phyloP scores from a whole-genome alignment of 192 early-diverging fungal species.

The Backusella tuberculispora region DNA sequence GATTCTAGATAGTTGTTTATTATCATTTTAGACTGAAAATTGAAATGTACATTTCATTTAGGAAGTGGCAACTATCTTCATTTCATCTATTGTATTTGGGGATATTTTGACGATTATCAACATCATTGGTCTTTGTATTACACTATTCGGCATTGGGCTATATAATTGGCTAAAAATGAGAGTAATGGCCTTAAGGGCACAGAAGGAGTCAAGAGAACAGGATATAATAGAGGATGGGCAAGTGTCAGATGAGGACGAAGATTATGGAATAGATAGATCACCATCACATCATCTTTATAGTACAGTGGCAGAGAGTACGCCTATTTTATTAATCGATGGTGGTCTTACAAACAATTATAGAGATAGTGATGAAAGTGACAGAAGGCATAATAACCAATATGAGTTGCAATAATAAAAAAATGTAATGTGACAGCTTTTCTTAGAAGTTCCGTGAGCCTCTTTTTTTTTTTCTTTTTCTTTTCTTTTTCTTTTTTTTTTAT shows the following conservation, averaged over 20 bases:
- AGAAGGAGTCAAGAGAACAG: background rate
- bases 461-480: slow-evolving; percentile 26
- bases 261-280: background rate
- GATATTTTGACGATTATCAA: slow-evolving; percentile 81
- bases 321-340: slow-evolving; percentile 38
- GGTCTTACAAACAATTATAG: slow-evolving; percentile 21
- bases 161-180: slow-evolving; percentile 75
- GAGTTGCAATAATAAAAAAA: background rate
- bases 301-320: slow-evolving; percentile 42
- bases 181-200: slow-evolving; percentile 21
- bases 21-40: background rate
- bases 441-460: background rate
- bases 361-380: slow-evolving; percentile 27
- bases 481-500: slow-evolving; percentile 19
- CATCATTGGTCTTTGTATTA: slow-evolving; percentile 74
- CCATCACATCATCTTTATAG: slow-evolving; percentile 28
- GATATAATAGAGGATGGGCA: background rate
- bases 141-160: slow-evolving; percentile 80
- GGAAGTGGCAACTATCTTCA: slow-evolving; percentile 83
- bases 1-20: background rate
- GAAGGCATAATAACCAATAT: slow-evolving; percentile 9
- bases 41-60: slow-evolving; percentile 38
- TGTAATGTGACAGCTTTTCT: slow-evolving; percentile 17
- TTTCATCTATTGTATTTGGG: slow-evolving; percentile 77
- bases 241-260: background rate